These are phyloP conservation scores for Sporothrix inflata DNA, from an alignment of 2,329 filamentous ascomycete species.

Conservation along the genomic window DNA sequence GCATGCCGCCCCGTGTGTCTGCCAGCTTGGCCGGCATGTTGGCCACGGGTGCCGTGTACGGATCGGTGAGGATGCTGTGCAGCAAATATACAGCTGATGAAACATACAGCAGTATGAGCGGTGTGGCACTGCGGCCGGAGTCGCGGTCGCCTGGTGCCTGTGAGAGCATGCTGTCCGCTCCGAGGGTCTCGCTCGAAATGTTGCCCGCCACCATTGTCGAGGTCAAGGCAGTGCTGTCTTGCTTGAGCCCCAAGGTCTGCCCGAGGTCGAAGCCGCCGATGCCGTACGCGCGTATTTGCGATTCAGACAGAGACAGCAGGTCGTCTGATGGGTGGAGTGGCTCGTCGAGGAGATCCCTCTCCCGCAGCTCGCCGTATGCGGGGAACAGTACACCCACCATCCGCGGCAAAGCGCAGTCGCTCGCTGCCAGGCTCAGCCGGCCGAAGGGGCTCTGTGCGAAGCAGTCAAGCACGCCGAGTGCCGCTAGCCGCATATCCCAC, in stretches of 20 bases:
- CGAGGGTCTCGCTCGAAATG: neutral
- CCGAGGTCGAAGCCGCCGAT: slow-evolving; percentile 31
- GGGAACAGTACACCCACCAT: slow-evolving; percentile 53
- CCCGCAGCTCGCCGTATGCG: slow-evolving; percentile 31
- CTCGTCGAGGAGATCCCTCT: slow-evolving; percentile 25
- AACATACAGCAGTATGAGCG: slow-evolving; percentile 51
- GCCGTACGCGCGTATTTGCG: slow-evolving; percentile 28
- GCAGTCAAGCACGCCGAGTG: slow-evolving; percentile 58
- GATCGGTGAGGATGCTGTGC: slow-evolving; percentile 56
- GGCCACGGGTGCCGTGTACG: slow-evolving; percentile 48
- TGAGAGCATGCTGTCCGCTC: neutral
- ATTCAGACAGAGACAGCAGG: slow-evolving; percentile 12
- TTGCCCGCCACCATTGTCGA: neutral
- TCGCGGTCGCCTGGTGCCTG: neutral
- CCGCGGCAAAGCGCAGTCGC: slow-evolving; percentile 71
- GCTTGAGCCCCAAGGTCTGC: slow-evolving; percentile 13
- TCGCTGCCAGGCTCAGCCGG: slow-evolving; percentile 65
- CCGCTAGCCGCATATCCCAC: slow-evolving; percentile 48
- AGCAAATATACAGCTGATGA: slow-evolving; percentile 54
- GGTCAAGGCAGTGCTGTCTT: neutral
- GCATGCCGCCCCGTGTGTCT: slow-evolving; percentile 70
- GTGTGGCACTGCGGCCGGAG: neutral
- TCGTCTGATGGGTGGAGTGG: slow-evolving; percentile 25
- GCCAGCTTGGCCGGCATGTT: slow-evolving; percentile 74
- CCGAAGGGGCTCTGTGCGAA: slow-evolving; percentile 68